Base-by-base conservation (phyloP, 2,329 filamentous ascomycete species). In the Periconia sp. region DNA sequence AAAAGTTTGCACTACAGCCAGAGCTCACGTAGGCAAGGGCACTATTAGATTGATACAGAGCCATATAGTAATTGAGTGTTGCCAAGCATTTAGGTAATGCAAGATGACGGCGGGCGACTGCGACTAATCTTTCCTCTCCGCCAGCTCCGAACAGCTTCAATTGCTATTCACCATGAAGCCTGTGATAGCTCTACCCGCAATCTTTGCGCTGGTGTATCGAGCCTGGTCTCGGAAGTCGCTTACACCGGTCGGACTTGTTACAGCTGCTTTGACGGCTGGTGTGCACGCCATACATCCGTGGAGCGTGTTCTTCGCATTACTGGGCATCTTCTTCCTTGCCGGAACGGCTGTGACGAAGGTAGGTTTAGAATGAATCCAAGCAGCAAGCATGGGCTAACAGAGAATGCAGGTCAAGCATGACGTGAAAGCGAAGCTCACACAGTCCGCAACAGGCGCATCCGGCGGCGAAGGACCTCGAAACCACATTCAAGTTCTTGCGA, bases 261-360 rank as follows among this genome's bases (percentile, higher is more conserved):
- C 82, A 10, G 92, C 92, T 3, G 76, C 78, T 4, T 59, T 87
- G 30, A 95, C 92, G 4, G 92, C 90, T 4, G 69, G 81, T 32
- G 82, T 87, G 9, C 94, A 99, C 69, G 90, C 91, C 12, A 73
- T 92, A n/a, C 92, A 97, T 70, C 92, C 92, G 3, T 96, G 90
- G 86, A 89, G 88, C 47, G 76, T 92, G n/a, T 92, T 90, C n/a
- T 95, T 96, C 72, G 81, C 81, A 19, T 78, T 96, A 9, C 78
- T 97, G 2, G 81, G 82, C 36, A 81, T 91, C 24, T 97, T 97
- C 75, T 97, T 96, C 71, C 74, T 95, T 3, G 84, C 87, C 4
- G 94, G 91, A 1, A 95, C 88, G 1, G 78, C 84, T 37, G 91
- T 86, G 1, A 96, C 92, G 1, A 92, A 92, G 75, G 88, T 90